Base-by-base conservation (phyloP, 495 filamentous ascomycete species). In the Astrothelium subdiscretum region DNA sequence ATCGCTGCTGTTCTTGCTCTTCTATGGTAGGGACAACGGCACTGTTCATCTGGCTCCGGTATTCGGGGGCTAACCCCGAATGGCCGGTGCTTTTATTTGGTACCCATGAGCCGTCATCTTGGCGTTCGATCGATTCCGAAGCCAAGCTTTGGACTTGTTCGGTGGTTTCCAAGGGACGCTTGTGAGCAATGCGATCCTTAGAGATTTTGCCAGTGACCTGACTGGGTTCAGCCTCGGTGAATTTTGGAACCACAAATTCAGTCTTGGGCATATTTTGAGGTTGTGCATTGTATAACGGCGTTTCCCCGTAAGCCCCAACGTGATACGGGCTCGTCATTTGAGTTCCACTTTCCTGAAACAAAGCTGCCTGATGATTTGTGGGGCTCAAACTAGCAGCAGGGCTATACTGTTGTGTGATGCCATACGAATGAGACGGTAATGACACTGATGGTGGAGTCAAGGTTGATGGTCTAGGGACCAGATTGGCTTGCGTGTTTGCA, bases 91-190 rank as follows among this genome's bases (percentile, higher is more conserved):
- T 54, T 3, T 43, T 32, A 31, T 57, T 32, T 11, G 65, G 48
- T 26, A 64, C 35, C 70, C 70, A 72, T 6, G 68, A 67, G 15
- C 70, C 70, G 65, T 72, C 70, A 24, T 65, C 68, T 10, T 11
- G 15, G 48, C 48, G 48, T 11, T 54, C 48, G 15, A 54, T 29
- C 3, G 48, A 10, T 5, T 54, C 8, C 8, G n/a, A 5, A 29
- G 22, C 24, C 3, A 15, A 3, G 10, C 20, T 20, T 29, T 54
- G 48, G 8, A 11, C 48, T 27, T 12, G 20, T 8, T 26, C 24
- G 8, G 48, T n/a, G 24, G 20, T 54, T 6, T 3, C 11, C 8
- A 29, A 29, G 24, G 48, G 29, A 10, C 48, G 48, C 15, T 54
- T 54, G 22, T 29, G n/a, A 26, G 12, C 29, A 8, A 24, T 29